Evolutionary conservation across 2,329 filamentous ascomycete genomes (phyloP).

Genomic region (Parascedosporium putredinis): DNA sequence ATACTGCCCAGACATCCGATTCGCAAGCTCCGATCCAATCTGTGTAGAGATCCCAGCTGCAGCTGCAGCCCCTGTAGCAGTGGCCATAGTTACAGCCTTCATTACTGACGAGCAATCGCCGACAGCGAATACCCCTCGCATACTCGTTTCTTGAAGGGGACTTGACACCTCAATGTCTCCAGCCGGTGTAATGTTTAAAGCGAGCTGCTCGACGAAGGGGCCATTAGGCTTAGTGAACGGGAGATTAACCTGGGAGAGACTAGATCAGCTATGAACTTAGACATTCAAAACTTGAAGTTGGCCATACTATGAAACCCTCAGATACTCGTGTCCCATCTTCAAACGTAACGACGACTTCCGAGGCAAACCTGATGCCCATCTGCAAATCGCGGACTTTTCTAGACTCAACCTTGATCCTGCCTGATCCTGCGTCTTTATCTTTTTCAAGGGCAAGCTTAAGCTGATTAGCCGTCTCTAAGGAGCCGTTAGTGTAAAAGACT

Average conservation of each 20-base stretch:
- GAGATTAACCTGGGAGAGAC: conserved; percentile 22
- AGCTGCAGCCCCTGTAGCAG: conserved; percentile 18
- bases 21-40: conserved; percentile 10
- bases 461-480: conserved; percentile 20
- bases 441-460: conserved; percentile 19
- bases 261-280: neutral
- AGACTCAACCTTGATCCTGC: conserved; percentile 25
- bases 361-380: conserved; percentile 16
- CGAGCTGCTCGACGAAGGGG: conserved; percentile 31
- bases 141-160: conserved; percentile 38
- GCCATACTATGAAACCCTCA: conserved; percentile 27
- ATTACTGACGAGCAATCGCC: conserved; percentile 34
- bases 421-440: conserved; percentile 13
- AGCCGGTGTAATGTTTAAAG: conserved; percentile 27
- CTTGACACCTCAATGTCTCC: conserved; percentile 31
- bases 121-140: conserved; percentile 40
- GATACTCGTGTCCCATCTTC: conserved; percentile 24
- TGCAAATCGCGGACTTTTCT: conserved; percentile 20
- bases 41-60: conserved; percentile 18
- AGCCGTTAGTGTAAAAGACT: conserved; percentile 41
- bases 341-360: conserved; percentile 26
- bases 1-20: too few species aligned
- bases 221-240: conserved; percentile 27
- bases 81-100: conserved; percentile 19
- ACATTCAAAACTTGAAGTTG: neutral